phyloP scores from a whole-genome alignment of 192 early-diverging fungal genomes.

The Gryganskiella cystojenkinii region DNA sequence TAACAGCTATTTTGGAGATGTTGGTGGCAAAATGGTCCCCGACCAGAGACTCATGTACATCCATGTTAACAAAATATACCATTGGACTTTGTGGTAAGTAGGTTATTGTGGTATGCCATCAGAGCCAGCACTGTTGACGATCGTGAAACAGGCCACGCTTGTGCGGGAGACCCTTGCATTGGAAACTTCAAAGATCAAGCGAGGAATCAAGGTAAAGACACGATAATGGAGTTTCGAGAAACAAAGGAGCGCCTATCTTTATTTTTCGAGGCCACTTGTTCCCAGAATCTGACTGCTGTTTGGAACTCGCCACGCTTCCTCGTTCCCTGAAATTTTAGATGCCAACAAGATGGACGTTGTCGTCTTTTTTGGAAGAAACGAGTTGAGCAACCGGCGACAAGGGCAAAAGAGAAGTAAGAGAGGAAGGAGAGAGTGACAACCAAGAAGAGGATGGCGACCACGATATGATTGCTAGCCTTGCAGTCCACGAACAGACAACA shows the following conservation, averaged over 20 bases:
- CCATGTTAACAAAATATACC: too few relatives aligned
- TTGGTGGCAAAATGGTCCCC: background rate
- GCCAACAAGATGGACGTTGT: constrained; percentile 34
- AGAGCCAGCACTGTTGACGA: constrained; percentile 59
- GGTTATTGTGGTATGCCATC: constrained; percentile 56
- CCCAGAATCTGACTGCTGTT: background rate
- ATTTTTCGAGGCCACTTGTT: background rate
- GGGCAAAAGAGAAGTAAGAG: background rate
- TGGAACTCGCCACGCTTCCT: background rate
- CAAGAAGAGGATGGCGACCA: background rate
- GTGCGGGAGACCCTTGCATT: constrained; percentile 59
- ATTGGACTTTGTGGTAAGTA: too few relatives aligned
- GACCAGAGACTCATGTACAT: too few relatives aligned
- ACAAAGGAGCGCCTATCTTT: background rate
- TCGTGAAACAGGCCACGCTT: constrained; percentile 70
- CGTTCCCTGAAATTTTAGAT: too few relatives aligned
- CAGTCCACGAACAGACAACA: background rate
- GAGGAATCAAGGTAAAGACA: constrained; percentile 27
- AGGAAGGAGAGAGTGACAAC: background rate
- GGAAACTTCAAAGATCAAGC: constrained; percentile 53
- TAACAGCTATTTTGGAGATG: background rate
- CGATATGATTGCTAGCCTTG: background rate
- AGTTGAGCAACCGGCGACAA: constrained; percentile 29
- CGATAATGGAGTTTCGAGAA: background rate
- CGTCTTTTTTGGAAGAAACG: constrained; percentile 45